Evolutionary conservation across 495 filamentous ascomycete species (phyloP).

Genomic region (Penicillium fimorum): DNA sequence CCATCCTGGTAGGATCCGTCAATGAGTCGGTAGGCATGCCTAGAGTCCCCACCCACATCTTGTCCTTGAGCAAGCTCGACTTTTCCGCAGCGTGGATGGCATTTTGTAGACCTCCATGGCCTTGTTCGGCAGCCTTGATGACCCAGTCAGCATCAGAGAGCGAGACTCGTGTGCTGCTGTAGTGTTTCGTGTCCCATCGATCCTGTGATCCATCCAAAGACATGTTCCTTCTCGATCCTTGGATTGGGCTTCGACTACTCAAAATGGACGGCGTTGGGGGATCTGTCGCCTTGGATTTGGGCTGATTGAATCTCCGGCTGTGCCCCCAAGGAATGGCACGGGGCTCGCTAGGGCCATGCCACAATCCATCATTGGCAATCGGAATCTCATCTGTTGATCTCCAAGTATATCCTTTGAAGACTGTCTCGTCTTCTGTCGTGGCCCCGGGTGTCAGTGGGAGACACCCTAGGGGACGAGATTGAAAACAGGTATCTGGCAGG

Average conservation of each 20-base stretch:
- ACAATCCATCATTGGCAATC: conserved; percentile 29
- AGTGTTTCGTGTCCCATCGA: conserved; percentile 7
- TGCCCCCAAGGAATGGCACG: conserved; percentile 65
- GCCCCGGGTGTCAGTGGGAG: conserved; percentile 58
- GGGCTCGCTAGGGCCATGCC: conserved; percentile 56
- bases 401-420: conserved; percentile 55
- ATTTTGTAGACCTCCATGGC: conserved; percentile 83
- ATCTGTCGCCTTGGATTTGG: conserved; percentile 63
- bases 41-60: conserved; percentile 79
- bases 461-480: conserved; percentile 27
- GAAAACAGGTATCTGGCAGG: conserved; percentile 21
- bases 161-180: conserved; percentile 47
- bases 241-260: conserved; percentile 50
- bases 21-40: conserved; percentile 86
- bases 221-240: conserved; percentile 5
- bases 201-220: conserved; percentile 14
- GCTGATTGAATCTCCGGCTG: conserved; percentile 63
- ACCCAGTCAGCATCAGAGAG: conserved; percentile 69
- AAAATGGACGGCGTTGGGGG: conserved; percentile 66
- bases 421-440: conserved; percentile 53
- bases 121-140: conserved; percentile 76
- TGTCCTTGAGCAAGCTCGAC: conserved; percentile 57
- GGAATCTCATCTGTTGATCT: conserved; percentile 27
- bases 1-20: conserved; percentile 62
- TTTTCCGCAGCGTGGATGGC: conserved; percentile 70